Evolutionary conservation across 2,329 filamentous ascomycete genomes (phyloP).

Genomic region (Tolypocladium amazonense): DNA sequence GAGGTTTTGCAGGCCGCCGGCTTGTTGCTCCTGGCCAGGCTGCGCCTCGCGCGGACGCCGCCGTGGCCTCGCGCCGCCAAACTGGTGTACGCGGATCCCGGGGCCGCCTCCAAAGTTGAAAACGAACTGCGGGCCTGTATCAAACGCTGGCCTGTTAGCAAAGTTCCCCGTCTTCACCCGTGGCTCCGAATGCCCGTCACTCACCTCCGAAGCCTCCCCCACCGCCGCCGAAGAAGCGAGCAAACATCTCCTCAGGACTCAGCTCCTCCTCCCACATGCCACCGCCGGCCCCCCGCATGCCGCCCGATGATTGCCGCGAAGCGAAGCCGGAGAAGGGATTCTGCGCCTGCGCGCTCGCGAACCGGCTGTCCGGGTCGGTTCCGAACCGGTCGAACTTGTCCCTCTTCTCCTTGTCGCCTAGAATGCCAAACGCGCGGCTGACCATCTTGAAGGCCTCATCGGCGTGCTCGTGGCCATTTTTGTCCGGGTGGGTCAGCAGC

Average conservation of each 20-base stretch:
- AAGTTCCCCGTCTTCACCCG: too few species aligned
- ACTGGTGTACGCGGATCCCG: conserved; percentile 89
- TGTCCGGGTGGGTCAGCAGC: conserved; percentile 93
- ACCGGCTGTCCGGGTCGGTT: conserved; percentile 83
- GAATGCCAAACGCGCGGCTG: conserved; percentile 79
- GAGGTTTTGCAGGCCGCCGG: conserved; percentile 46
- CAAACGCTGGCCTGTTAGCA: conserved; percentile 43
- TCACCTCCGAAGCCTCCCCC: conserved; percentile 48
- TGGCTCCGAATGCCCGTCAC: neutral
- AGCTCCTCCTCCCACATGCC: conserved; percentile 83
- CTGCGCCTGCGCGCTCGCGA: conserved; percentile 51
- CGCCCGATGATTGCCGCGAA: conserved; percentile 28
- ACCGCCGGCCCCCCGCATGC: conserved; percentile 36
- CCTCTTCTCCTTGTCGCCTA: conserved; percentile 83
- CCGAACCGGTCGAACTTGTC: conserved; percentile 80
- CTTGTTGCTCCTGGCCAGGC: conserved; percentile 33
- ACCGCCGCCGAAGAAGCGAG: conserved; percentile 85
- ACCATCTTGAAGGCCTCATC: conserved; percentile 99
- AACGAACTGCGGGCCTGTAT: conserved; percentile 76
- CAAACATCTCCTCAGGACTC: conserved; percentile 92
- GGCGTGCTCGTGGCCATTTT: conserved; percentile 91
- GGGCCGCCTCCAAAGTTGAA: conserved; percentile 92
- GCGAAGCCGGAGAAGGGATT: conserved; percentile 57
- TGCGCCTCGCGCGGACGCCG: conserved; percentile 60
- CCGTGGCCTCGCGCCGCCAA: conserved; percentile 70